phyloP scores from a whole-genome alignment of 1,284 basidiomycete genomes.

The Calocybe gambosa region DNA sequence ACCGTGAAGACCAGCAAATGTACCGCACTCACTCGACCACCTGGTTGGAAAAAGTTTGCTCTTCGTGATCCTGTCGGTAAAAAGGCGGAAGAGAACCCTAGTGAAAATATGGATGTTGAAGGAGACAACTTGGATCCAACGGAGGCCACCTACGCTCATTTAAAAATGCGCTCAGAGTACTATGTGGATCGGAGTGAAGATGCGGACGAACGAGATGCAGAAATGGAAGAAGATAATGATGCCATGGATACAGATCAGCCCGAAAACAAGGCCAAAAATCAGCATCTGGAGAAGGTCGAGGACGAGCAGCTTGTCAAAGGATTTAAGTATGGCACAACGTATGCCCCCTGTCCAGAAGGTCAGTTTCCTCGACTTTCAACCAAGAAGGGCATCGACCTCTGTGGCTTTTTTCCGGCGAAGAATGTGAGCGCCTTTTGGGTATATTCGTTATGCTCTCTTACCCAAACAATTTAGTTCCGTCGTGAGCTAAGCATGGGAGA shows the following conservation, averaged over 20 bases:
- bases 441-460: conserved; percentile 1
- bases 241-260: conserved; percentile 23
- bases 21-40: conserved; percentile 68
- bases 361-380: conserved; percentile 70
- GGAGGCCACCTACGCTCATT: conserved; percentile 41
- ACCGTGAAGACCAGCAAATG: conserved; percentile 79
- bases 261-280: conserved; percentile 24
- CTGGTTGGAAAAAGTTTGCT: conserved; percentile 79
- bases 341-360: conserved; percentile 79
- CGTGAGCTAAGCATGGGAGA: conserved; percentile 83
- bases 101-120: conserved; percentile 14
- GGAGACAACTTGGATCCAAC: conserved; percentile 25
- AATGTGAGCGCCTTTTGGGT: conserved; percentile 41
- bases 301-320: conserved; percentile 76
- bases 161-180: conserved; percentile 56
- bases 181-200: conserved; percentile 39
- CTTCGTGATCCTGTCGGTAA: conserved; percentile 27
- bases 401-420: conserved; percentile 71
- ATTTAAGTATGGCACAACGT: conserved; percentile 90
- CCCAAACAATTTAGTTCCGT: conserved; percentile 49
- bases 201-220: conserved; percentile 26
- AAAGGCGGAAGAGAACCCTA: conserved; percentile 3
- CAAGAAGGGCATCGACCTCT: conserved; percentile 80
- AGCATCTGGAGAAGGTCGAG: conserved; percentile 47
- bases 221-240: conserved; percentile 40